Evolutionary conservation across 1,284 basidiomycete species (phyloP).

Genomic region (Papiliotrema nemorosa): DNA sequence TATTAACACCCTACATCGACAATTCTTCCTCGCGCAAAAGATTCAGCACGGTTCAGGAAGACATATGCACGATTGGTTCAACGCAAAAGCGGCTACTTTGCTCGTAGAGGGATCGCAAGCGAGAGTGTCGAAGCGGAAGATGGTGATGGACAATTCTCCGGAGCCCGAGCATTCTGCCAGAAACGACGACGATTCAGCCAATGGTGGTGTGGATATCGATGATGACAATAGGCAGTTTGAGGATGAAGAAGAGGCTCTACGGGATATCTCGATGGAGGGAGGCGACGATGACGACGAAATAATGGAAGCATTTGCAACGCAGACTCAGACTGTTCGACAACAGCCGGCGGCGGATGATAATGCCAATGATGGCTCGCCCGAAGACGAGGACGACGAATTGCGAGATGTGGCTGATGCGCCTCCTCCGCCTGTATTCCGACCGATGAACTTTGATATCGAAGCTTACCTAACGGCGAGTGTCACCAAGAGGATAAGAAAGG

Average conservation of each 20-base stretch:
- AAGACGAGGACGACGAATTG: constrained; percentile 19
- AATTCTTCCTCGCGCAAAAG: constrained; percentile 42
- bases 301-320: constrained; percentile 43
- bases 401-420: constrained; percentile 47
- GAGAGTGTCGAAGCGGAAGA: constrained; percentile 27
- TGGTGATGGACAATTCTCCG: constrained; percentile 33
- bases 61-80: constrained; percentile 47
- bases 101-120: constrained; percentile 61
- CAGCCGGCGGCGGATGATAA: constrained; percentile 11
- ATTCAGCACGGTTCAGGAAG: constrained; percentile 31
- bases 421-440: constrained; percentile 38
- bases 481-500: constrained; percentile 65
- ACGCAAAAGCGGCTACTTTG: constrained; percentile 69
- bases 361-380: constrained; percentile 8
- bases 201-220: background rate
- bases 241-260: constrained; percentile 43
- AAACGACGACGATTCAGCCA: constrained; percentile 18
- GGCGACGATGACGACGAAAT: constrained; percentile 39
- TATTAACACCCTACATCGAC: constrained; percentile 70
- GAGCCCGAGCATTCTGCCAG: constrained; percentile 9
- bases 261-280: constrained; percentile 21
- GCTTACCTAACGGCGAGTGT: constrained; percentile 31
- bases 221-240: constrained; percentile 14
- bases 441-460: constrained; percentile 28
- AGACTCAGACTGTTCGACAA: constrained; percentile 31